These are phyloP conservation scores for Aspergillus fischeri DNA, from an alignment of 2,329 filamentous ascomycete species.

Conservation along the genomic window DNA sequence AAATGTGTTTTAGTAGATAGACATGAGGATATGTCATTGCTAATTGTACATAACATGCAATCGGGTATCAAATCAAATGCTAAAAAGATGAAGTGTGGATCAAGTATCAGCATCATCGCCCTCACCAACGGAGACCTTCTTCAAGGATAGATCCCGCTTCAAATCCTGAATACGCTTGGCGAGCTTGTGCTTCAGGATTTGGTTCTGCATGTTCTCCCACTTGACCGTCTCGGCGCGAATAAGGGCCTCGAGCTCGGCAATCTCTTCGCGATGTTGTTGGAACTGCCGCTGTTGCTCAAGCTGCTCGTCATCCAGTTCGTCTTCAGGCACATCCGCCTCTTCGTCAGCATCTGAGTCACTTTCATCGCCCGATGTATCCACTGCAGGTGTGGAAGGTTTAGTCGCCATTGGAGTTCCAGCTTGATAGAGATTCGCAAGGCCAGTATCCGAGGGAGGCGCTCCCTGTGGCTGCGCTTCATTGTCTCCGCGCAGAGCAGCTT, in stretches of 20 bases:
- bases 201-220: slow-evolving; percentile 39
- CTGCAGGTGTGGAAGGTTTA: slow-evolving; percentile 30
- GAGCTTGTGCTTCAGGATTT: slow-evolving; percentile 41
- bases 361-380: slow-evolving; percentile 41
- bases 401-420: slow-evolving; percentile 30
- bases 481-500: slow-evolving; percentile 39
- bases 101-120: slow-evolving; percentile 29
- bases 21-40: neutral
- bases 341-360: slow-evolving; percentile 37
- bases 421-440: slow-evolving; percentile 21
- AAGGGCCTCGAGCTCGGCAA: slow-evolving; percentile 39
- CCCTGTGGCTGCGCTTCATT: slow-evolving; percentile 20
- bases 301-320: slow-evolving; percentile 42
- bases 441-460: slow-evolving; percentile 11
- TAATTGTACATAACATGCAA: slow-evolving; percentile 1
- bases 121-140: slow-evolving; percentile 41
- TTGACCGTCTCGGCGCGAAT: slow-evolving; percentile 36
- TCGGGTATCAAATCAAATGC: slow-evolving; percentile 11
- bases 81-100: slow-evolving; percentile 7
- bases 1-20: neutral
- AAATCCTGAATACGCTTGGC: slow-evolving; percentile 41
- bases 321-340: slow-evolving; percentile 32
- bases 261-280: slow-evolving; percentile 43
- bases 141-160: slow-evolving; percentile 41
- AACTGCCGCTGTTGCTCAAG: slow-evolving; percentile 38